Evolutionary conservation across 1,139 yeast genomes (phyloP), one percentile per base, ranked within the genome.

Genomic region (Zygosaccharomyces sapae): DNA sequence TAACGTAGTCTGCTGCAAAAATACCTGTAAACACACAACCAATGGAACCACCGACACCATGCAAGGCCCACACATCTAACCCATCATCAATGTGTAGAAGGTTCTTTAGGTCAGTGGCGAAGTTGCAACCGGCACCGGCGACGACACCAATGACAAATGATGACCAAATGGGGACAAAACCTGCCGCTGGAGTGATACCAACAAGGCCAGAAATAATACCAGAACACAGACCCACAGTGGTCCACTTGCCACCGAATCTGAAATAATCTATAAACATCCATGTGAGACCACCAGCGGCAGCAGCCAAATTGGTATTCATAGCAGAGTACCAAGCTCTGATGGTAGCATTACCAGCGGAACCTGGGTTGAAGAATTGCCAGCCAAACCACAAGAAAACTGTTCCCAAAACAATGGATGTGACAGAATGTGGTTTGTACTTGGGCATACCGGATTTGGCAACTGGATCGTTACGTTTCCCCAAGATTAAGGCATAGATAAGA

Each of bases 291-390:
- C 96, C 97, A 61, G 79, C 70, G 12, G 95, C 83, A 52, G 97
- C 97, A 50, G 97, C 96, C 58, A 90, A 65, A 70, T 90, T 88
- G 63, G 97, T 88, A 76, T 87, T 88, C 62, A 86, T 86, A 66
- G 86, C 80, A 27, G 96, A 95, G 73, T 89, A 88, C 86, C 88
- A 87, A 48, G 96, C 89, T 71, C 97, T 84, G 66, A 90, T 81
- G 52, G 90, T 70, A 36, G 96, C 85, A 66, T 86, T 85, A 68
- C 96, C 96, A 47, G 96, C 86, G 43, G 96, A 87, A 60, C 97
- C 97, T 69, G 96, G 96, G 75, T 92, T 90, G 79, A 90, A 90
- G 45, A 97, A 97, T 63, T 86, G 88, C 97, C 98, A 90, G 39
- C 97, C 97, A 62, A 90, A 88, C 96, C 97, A 90, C 61, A 90